These are phyloP conservation scores for Aspergillaceae sp. DNA, from an alignment of 2,329 filamentous ascomycete genomes.

Conservation along the genomic window DNA sequence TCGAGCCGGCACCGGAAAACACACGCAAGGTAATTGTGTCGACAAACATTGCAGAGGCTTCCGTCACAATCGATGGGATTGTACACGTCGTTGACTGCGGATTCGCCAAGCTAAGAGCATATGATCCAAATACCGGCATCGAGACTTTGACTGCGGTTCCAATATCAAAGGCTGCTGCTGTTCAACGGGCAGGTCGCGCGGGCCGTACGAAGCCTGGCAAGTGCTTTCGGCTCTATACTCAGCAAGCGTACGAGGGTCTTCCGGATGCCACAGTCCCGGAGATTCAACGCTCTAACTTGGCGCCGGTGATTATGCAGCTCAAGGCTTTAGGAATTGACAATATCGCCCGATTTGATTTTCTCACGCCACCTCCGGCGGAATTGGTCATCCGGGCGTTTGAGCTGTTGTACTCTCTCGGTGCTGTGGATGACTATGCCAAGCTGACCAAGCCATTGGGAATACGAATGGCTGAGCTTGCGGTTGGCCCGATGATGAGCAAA, in stretches of 20 bases:
- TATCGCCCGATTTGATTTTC: conserved; percentile 78
- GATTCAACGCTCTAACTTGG: conserved; percentile 84
- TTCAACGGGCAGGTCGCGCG: conserved; percentile 80
- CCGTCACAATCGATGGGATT: conserved; percentile 86
- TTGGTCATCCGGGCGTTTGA: conserved; percentile 80
- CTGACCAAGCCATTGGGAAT: conserved; percentile 80
- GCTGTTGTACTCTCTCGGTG: conserved; percentile 75
- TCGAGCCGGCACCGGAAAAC: conserved; percentile 71
- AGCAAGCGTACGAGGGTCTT: conserved; percentile 58
- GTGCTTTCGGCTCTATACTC: conserved; percentile 87
- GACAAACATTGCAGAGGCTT: conserved; percentile 95
- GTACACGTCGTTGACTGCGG: conserved; percentile 85
- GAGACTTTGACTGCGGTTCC: conserved; percentile 75
- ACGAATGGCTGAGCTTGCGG: conserved; percentile 84
- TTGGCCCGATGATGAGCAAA: conserved; percentile 94
- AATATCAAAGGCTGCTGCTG: conserved; percentile 85
- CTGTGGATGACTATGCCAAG: conserved; percentile 81
- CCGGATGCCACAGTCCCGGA: conserved; percentile 72
- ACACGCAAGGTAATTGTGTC: conserved; percentile 86
- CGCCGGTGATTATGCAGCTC: conserved; percentile 78
- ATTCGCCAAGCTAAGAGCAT: conserved; percentile 82
- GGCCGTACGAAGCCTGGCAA: conserved; percentile 85
- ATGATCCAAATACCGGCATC: conserved; percentile 75
- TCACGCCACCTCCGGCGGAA: conserved; percentile 76
- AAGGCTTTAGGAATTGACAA: conserved; percentile 96